Conservation (phyloP, 768 basidiomycete species). For the Crassisporium funariophilum region DNA sequence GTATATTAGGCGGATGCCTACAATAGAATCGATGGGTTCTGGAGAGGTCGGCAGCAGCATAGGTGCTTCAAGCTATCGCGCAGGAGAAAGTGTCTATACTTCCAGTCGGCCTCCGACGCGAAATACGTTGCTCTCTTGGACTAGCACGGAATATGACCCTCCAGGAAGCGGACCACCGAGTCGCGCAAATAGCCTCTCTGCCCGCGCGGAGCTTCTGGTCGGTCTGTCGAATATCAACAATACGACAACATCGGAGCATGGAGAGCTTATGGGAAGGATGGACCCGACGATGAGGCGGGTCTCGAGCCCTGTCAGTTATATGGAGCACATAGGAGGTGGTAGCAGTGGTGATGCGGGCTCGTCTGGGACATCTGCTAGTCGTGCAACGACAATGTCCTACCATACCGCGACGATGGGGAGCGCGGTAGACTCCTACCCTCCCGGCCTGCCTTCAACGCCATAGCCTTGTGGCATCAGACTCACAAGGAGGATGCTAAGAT, state of each 20-base stretch:
- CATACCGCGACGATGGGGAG: no score
- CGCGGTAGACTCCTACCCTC: no score
- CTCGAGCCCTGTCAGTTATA: conserved; percentile 17
- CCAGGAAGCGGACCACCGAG: conserved; percentile 37
- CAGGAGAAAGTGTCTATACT: conserved; percentile 22
- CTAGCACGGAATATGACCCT: conserved; percentile 26
- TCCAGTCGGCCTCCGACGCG: conserved; percentile 43
- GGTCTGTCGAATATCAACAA: conserved; percentile 11
- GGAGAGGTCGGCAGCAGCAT: conserved; percentile 48
- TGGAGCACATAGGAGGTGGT: conserved; percentile 14
- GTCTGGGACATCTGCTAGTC: no score
- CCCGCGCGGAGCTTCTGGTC: conserved; percentile 31
- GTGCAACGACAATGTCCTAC: no score
- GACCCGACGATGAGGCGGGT: conserved; percentile 10
- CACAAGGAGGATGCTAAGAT: no score
- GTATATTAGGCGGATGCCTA: conserved; percentile 74
- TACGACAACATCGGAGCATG: conserved; percentile 34
- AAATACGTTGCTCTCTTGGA: conserved; percentile 35
- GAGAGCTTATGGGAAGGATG: conserved; percentile 30
- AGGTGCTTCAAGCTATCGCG: conserved; percentile 16
- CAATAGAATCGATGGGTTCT: conserved; percentile 77
- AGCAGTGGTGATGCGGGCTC: no score
- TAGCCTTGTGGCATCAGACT: no score
- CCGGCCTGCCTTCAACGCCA: no score
- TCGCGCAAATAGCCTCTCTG: conserved; percentile 35